These are phyloP conservation scores for Cladorrhinum samala DNA, from an alignment of 495 filamentous ascomycete genomes.

Conservation along the genomic window DNA sequence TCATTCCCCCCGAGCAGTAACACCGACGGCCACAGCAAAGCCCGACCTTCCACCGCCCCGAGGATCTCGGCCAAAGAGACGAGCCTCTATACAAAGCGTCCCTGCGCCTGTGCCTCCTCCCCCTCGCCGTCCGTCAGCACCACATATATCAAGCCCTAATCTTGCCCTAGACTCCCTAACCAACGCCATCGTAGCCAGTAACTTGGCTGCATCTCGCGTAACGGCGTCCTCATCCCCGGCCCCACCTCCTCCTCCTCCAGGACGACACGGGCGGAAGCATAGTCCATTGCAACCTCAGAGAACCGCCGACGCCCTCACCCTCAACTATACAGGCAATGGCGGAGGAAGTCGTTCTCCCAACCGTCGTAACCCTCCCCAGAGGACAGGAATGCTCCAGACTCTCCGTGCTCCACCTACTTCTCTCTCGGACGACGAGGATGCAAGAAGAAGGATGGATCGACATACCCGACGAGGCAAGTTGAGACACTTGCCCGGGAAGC, in stretches of 20 bases:
- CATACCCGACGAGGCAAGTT: constrained; percentile 27
- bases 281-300: constrained; percentile 45
- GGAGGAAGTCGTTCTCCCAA: constrained; percentile 51
- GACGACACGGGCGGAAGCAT: constrained; percentile 14
- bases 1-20: constrained; percentile 24
- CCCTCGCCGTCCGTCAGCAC: constrained; percentile 11
- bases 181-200: constrained; percentile 81
- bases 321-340: constrained; percentile 45
- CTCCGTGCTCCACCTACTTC: constrained; percentile 55
- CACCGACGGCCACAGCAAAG: constrained; percentile 14
- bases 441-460: constrained; percentile 39
- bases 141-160: constrained; percentile 14
- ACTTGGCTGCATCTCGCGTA: constrained; percentile 61
- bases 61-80: background rate
- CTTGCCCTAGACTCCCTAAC: constrained; percentile 40
- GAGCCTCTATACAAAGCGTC: constrained; percentile 7
- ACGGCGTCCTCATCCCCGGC: constrained; percentile 22
- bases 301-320: constrained; percentile 33
- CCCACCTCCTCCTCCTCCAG: constrained; percentile 25
- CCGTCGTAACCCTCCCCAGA: constrained; percentile 28
- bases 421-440: constrained; percentile 53
- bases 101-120: constrained; percentile 1
- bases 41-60: background rate
- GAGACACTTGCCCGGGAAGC: constrained; percentile 18
- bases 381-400: constrained; percentile 59